Evolutionary conservation across 768 basidiomycete species (phyloP).

Genomic region (Coprinopsis marcescibilis): DNA sequence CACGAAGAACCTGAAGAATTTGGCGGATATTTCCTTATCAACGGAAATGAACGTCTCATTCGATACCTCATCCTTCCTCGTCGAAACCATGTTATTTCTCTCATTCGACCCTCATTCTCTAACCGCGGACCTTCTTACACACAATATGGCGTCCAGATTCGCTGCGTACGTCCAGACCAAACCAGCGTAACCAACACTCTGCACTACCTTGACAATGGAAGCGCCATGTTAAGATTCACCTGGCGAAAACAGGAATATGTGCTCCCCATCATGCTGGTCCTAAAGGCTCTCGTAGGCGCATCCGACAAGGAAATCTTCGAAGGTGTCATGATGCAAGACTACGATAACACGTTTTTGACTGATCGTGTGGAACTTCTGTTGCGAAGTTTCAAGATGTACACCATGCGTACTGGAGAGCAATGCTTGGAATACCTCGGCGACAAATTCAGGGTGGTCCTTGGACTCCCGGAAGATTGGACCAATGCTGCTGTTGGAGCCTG

Average conservation of each 20-base stretch:
- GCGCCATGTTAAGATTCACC: slow-evolving; percentile 92
- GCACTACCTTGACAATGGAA: slow-evolving; percentile 96
- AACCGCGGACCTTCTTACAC: slow-evolving; percentile 96
- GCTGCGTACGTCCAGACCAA: slow-evolving; percentile 91
- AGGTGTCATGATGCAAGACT: slow-evolving; percentile 93
- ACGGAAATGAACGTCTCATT: slow-evolving; percentile 98
- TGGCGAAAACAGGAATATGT: slow-evolving; percentile 99
- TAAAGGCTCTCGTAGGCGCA: slow-evolving; percentile 88
- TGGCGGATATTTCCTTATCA: slow-evolving; percentile 97
- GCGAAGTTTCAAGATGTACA: slow-evolving; percentile 92
- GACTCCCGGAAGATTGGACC: slow-evolving; percentile 89
- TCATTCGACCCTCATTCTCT: slow-evolving; percentile 84
- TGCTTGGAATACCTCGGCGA: slow-evolving; percentile 94
- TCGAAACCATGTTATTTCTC: slow-evolving; percentile 90
- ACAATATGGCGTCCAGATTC: slow-evolving; percentile 89
- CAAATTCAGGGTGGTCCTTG: slow-evolving; percentile 91
- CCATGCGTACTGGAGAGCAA: slow-evolving; percentile 79
- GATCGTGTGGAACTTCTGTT: slow-evolving; percentile 94
- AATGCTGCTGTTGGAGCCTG: slow-evolving; percentile 76
- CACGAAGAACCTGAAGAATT: slow-evolving; percentile 99
- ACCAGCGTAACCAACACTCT: slow-evolving; percentile 90
- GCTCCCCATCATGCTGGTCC: slow-evolving; percentile 92
- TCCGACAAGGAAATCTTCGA: slow-evolving; percentile 97
- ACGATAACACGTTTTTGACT: slow-evolving; percentile 94
- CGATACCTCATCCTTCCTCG: slow-evolving; percentile 96